These are phyloP conservation scores for Nicotiana sylvestris DNA, from an alignment of 257 asterid species.

Conservation along the genomic window DNA sequence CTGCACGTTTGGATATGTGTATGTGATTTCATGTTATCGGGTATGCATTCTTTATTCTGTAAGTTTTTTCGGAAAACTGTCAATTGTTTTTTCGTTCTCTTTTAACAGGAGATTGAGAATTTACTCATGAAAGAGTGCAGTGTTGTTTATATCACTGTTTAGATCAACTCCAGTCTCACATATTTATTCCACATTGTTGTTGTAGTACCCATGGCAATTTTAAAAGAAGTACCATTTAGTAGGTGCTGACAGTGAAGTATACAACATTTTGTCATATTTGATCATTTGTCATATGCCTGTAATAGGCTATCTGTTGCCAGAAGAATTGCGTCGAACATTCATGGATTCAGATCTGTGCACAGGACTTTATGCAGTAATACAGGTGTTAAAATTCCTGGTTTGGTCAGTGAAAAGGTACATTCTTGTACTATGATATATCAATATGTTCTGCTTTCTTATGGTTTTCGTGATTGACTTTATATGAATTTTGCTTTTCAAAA, in stretches of 20 bases:
- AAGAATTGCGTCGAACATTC: constrained; percentile 28
- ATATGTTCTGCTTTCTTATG: not conserved
- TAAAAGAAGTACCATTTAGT: not conserved
- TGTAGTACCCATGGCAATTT: not conserved
- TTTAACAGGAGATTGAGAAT: not conserved
- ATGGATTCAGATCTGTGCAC: constrained; percentile 31
- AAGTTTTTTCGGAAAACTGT: not conserved
- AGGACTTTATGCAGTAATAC: constrained; percentile 48
- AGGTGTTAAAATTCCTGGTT: constrained; percentile 34
- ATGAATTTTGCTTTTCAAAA: not conserved
- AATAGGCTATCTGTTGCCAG: constrained; percentile 42
- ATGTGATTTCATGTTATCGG: not conserved
- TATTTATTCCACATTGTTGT: not conserved
- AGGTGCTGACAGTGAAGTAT: not conserved
- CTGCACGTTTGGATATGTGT: not conserved
- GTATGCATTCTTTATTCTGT: not conserved
- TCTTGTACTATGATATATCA: not conserved
- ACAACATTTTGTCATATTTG: not conserved
- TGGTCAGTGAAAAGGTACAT: constrained; percentile 24
- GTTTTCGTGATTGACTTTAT: not conserved
- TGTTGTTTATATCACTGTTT: not conserved
- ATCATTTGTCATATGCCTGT: not conserved
- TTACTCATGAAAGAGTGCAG: not conserved
- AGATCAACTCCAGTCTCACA: not conserved
- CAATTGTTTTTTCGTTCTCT: too few species aligned